A percentile compares a stretch with the other conserved stretches of the same genome.
phyloP scores from a whole-genome alignment of 129 eudicot species.

The Helichrysum umbraculigerum region DNA sequence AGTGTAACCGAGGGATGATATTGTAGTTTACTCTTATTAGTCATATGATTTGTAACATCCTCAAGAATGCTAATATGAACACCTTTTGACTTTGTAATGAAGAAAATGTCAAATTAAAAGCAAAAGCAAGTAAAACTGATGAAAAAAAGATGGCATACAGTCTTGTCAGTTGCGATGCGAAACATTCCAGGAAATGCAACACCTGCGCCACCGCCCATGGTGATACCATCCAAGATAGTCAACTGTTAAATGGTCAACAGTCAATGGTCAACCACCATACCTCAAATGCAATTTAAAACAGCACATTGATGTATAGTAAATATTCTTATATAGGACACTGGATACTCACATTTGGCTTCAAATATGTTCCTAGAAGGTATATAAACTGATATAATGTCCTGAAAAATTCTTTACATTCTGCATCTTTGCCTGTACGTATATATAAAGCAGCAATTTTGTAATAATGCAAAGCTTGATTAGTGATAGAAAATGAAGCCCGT shows the following conservation, averaged over 20 bases:
- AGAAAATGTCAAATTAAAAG: neutral
- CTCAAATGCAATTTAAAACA: constrained; percentile 12
- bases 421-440: constrained; percentile 70
- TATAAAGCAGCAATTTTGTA: constrained; percentile 11
- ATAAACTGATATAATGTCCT: constrained; percentile 72
- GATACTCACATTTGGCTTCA: constrained; percentile 88
- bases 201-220: constrained; percentile 98
- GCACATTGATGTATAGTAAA: neutral
- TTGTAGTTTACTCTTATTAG: neutral
- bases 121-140: neutral
- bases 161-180: constrained; percentile 82
- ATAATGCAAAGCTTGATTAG: constrained; percentile 6
- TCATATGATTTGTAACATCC: neutral
- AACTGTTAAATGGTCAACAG: constrained; percentile 45
- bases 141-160: constrained; percentile 50
- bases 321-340: neutral
- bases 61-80: neutral
- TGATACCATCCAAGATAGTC: constrained; percentile 82
- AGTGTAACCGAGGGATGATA: neutral
- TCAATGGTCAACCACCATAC: constrained; percentile 27
- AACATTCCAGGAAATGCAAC: constrained; percentile 83
- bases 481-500: neutral
- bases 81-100: constrained; percentile 5
- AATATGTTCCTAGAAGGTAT: constrained; percentile 82
- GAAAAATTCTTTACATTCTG: constrained; percentile 71